Base-by-base conservation (phyloP, 2,329 filamentous ascomycete genomes). In the Polytolypa hystricis region DNA sequence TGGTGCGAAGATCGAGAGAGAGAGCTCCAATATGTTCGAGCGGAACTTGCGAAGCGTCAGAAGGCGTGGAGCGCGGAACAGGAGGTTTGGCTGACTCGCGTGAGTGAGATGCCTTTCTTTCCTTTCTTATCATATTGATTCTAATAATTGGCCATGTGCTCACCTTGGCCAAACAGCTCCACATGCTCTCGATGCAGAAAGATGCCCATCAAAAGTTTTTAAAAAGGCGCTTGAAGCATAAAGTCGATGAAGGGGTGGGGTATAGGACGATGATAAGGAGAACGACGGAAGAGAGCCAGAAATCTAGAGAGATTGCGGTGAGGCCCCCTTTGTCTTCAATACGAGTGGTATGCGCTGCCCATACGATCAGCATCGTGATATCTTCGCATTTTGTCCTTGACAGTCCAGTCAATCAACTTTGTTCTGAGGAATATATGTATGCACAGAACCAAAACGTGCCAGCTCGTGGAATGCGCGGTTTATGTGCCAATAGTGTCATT, bases 11-110 rank as follows among this genome's bases (percentile, higher is more conserved):
- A 51, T 4, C 41, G 19, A 5, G 48, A 55, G 16, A 53, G 54
- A 26, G 55, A 58, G 28, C 42, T 42, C 11, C 46, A 54, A 20
- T 45, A 58, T 12, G 33, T 43, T 4, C 43, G 47, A 34, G 55
- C 55, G 11, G 47, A 59, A 27, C 31, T 58, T 31, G 52, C 44
- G 25, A 42, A 50, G 17, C 58, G 56, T 43, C 56, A 58, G 37
- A 58, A 52, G 40, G 52, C 55, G 2, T 58, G 54, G 54, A 56
- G 52, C 35, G 57, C 55, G 7, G 54, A 58, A 35, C 55, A 58
- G 34, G 56, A 58, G 30, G 25, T 58, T 11, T 58, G 55, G 55
- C 35, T 59, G 37, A 40, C 45, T 12, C 47, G 51, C 51, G 56
- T 59, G 49, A 38, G 55, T 51, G 25, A 15, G 16, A 29, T 30